Evolutionary conservation across 163 green algal genomes (phyloP), one percentile per base, ranked within the genome.

Genomic region (Picocystis sp.): DNA sequence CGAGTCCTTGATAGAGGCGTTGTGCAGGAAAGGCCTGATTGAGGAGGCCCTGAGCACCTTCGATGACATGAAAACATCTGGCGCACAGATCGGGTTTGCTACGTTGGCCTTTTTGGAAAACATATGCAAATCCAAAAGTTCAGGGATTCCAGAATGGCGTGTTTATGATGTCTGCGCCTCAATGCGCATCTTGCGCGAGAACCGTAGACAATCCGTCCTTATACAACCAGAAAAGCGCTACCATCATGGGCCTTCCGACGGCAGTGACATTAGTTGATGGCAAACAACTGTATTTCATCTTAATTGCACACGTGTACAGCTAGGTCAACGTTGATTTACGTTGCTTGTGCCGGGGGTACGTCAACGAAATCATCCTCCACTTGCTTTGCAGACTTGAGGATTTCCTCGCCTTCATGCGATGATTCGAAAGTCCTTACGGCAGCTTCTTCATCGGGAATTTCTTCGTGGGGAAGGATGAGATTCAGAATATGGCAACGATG

Each of bases 81-180:
- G 51, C 8, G 54, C 59, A 3, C 21, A 60, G 46, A 50, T 50
- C 9, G 9, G 21, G 5, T 33, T 33, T 23, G 72, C 70, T 2
- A 71, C 69, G 1, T 57, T 84, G 22, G 76, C 76, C 0, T 84
- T 74, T 50, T 49, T 84, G 21, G 68, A 84, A 50, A 60, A 68
- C 22, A 70, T 64, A 19, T 81, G 71, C 55, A 50, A 9, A 24
- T 55, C 62, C 3, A 63, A 25, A 1, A 51, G 59, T 14, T 11
- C 50, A 1, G 55, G 48, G 11, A 56, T 55, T 19, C 29, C 29
- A 38, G 52, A 65, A 45, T 80, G 71, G 67, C 66, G 74, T 3
- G 70, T 83, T 19, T 83, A 69, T 43, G 74, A 83, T 46, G 69
- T 84, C 11, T 72, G 63, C 22, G 68, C 75, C 13, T 42, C 62